Conservation (phyloP, 2,329 filamentous ascomycete species). For the Xylariaceae sp. region DNA sequence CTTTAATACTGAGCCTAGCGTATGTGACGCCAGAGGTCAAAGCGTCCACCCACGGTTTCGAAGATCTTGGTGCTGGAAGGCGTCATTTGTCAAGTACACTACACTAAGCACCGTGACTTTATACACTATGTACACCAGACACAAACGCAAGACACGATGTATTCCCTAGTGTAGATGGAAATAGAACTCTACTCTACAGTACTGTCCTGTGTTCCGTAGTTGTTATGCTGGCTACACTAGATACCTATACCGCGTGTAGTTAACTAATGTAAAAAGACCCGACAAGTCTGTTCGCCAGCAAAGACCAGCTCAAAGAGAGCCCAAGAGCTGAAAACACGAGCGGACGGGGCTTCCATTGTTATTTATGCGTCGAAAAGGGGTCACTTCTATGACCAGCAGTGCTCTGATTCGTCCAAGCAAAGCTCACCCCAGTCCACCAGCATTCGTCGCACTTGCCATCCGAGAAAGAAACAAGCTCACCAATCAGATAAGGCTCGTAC, state of each 20-base stretch:
- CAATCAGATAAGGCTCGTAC: conserved; percentile 12
- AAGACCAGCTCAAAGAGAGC: neutral
- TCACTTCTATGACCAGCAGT: neutral
- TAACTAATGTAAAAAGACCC: no score
- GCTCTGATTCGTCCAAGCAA: conserved; percentile 6
- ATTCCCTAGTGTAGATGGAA: no score
- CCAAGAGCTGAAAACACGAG: neutral
- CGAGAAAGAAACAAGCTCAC: neutral
- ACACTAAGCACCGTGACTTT: neutral
- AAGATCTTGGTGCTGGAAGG: no score
- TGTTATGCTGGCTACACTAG: no score
- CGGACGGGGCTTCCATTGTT: conserved; percentile 1
- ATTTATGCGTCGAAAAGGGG: conserved; percentile 18
- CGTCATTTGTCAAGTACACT: neutral
- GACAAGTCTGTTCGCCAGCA: no score
- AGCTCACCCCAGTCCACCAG: conserved; percentile 2
- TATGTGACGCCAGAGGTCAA: neutral
- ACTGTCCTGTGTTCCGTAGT: no score
- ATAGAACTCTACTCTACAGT: no score
- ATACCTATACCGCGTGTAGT: no score
- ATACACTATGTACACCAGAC: no score
- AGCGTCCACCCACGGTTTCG: no score
- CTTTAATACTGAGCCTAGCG: no score
- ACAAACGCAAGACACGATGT: no score
- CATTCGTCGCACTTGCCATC: conserved; percentile 6